A percentile compares a stretch with the other conserved stretches of the same genome.
phyloP scores from a whole-genome alignment of 805 yeast genomes.

The Metschnikowia lochheadii region DNA sequence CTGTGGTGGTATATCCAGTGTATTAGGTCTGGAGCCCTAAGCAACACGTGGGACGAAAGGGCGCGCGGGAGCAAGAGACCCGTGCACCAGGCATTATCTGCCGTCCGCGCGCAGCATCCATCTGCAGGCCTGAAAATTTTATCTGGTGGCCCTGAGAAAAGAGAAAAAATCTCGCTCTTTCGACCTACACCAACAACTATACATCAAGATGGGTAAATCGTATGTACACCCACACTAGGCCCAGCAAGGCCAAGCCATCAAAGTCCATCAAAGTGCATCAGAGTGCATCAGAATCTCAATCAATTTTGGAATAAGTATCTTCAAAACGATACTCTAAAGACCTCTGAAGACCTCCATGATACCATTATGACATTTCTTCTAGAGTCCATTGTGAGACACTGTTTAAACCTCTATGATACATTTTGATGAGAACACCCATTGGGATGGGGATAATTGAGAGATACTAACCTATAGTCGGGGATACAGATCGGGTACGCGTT shows the following conservation, averaged over 20 bases:
- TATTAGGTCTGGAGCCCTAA: conserved; percentile 2
- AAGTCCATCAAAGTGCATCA: not conserved
- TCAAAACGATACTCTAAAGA: no score
- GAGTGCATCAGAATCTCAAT: not conserved
- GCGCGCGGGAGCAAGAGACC: not conserved
- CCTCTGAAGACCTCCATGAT: no score
- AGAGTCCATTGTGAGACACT: no score
- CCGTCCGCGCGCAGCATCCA: conserved; percentile 7
- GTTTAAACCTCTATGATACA: not conserved
- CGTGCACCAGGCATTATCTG: not conserved
- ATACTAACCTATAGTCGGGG: conserved; percentile 62
- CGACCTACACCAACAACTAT: conserved; percentile 11
- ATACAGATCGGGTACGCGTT: conserved; percentile 99
- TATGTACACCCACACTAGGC: conserved; percentile 14
- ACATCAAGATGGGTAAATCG: conserved; percentile 30
- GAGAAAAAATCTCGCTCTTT: conserved; percentile 3
- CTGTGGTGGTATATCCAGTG: not conserved
- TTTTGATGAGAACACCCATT: no score
- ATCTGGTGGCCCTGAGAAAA: conserved; percentile 13
- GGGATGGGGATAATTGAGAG: no score
- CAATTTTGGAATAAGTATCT: no score
- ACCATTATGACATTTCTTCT: no score
- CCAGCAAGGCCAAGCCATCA: not conserved
- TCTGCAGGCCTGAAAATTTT: conserved; percentile 19
- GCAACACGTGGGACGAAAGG: not conserved